These are phyloP conservation scores for Mucor sp. DNA, from an alignment of 371 early-diverging fungal species.

Conservation along the genomic window DNA sequence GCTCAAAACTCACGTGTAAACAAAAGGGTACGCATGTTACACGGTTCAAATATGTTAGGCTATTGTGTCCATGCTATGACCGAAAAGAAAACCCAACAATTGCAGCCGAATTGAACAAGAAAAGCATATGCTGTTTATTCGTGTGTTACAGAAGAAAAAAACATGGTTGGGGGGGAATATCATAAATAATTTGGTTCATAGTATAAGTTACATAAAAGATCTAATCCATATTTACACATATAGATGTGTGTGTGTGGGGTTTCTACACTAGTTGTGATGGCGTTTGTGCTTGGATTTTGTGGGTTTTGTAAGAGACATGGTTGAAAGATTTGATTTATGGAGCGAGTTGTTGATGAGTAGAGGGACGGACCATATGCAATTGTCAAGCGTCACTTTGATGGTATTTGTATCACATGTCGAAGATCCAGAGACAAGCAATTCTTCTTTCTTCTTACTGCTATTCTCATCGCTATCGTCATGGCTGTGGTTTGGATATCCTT, in stretches of 20 bases:
- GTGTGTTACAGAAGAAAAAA: not conserved
- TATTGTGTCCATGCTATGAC: not conserved
- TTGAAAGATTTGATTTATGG: not conserved
- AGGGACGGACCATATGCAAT: conserved; percentile 8
- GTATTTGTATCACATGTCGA: not conserved
- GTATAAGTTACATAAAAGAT: not conserved
- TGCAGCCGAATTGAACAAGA: not conserved
- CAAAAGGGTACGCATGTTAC: not conserved
- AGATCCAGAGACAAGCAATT: not conserved
- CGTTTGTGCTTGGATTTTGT: not conserved
- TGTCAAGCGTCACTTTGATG: conserved; percentile 1
- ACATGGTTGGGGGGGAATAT: not conserved
- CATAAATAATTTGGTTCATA: not conserved
- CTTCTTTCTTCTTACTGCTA: not conserved
- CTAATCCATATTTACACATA: not conserved
- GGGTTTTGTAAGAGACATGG: not conserved
- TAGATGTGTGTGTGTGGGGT: not conserved
- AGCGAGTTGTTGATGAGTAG: not conserved
- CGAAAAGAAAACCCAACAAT: not conserved
- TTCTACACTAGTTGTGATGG: not conserved
- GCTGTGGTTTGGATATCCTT: not conserved
- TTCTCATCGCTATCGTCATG: not conserved
- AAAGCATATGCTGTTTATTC: not conserved
- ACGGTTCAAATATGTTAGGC: not conserved
- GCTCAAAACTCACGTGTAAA: not conserved